Conservation (phyloP, 23 red algal genomes). For the Agarophyton chilense region DNA sequence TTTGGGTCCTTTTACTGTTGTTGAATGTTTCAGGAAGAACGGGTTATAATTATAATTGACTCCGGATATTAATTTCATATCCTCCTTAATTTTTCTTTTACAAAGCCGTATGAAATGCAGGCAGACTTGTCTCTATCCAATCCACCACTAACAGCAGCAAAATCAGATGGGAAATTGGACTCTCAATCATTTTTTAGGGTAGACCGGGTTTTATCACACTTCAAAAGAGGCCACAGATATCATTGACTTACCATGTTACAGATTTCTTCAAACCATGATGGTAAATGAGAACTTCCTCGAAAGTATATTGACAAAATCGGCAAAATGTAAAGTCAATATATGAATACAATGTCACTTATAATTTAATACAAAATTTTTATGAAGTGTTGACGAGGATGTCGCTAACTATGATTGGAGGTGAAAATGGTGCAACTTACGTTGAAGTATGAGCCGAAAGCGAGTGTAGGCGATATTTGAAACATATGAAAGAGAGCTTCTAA, state of each 20-base stretch:
- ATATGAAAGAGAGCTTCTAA: conserved; percentile 26
- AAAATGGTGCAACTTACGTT: too few relatives aligned
- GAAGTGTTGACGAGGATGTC: conserved; percentile 5
- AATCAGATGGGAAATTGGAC: not conserved
- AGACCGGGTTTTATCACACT: not conserved
- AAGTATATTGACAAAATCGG: conserved; percentile 23
- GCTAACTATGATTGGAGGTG: not conserved
- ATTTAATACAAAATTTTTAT: conserved; percentile 1
- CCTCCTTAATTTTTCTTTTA: too few relatives aligned
- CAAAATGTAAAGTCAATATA: not conserved
- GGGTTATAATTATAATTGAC: too few relatives aligned
- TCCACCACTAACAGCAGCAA: not conserved
- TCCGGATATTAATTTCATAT: too few relatives aligned
- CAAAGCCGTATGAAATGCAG: not conserved
- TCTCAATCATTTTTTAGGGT: not conserved
- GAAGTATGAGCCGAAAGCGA: too few relatives aligned
- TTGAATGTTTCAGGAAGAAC: too few relatives aligned
- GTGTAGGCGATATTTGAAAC: too few relatives aligned
- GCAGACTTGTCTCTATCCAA: too few relatives aligned
- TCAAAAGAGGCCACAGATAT: not conserved
- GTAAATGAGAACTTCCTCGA: not conserved
- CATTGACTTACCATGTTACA: not conserved
- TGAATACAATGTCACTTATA: not conserved
- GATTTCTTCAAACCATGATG: too few relatives aligned
- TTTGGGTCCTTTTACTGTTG: too few relatives aligned